Conservation (phyloP, 352 stramenopile species). For the Hyphochytrium catenoides region DNA sequence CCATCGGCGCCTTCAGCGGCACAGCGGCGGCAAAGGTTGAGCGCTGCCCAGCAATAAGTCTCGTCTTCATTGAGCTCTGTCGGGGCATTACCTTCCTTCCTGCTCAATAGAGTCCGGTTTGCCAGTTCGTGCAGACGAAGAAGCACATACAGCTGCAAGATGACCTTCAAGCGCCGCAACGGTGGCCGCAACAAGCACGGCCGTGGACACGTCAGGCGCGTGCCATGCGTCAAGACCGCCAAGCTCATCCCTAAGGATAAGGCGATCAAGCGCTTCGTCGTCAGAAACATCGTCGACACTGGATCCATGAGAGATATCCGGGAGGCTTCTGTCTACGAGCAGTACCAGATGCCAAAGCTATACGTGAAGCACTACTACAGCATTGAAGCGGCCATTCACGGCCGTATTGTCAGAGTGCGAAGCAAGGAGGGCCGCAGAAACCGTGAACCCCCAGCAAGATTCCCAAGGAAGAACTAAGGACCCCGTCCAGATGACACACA, state of each 20-base stretch:
- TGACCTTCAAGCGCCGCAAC: conserved; percentile 98
- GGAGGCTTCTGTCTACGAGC: conserved; percentile 93
- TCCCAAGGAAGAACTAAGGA: conserved; percentile 34
- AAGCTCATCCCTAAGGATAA: conserved; percentile 97
- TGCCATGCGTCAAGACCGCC: conserved; percentile 91
- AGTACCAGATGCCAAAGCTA: conserved; percentile 97
- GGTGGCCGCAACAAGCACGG: conserved; percentile 98
- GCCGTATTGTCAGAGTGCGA: conserved; percentile 94
- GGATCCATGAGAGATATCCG: conserved; percentile 95
- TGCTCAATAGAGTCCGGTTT: too few relatives aligned
- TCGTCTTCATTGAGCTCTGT: too few relatives aligned
- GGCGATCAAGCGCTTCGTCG: conserved; percentile 74
- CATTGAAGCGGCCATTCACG: conserved; percentile 94
- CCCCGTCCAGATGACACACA: too few relatives aligned
- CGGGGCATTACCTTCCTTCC: too few relatives aligned
- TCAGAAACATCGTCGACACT: conserved; percentile 96
- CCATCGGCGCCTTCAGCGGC: too few relatives aligned
- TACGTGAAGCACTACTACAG: conserved; percentile 99
- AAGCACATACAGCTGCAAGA: too few relatives aligned
- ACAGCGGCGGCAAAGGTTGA: too few relatives aligned
- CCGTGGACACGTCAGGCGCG: conserved; percentile 93
- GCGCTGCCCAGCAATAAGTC: too few relatives aligned
- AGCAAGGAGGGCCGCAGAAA: conserved; percentile 73
- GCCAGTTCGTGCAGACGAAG: too few relatives aligned
- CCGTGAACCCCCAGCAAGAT: conserved; percentile 72